Conservation (phyloP, 768 basidiomycete species). For the Naganishia vaughanmartiniae region DNA sequence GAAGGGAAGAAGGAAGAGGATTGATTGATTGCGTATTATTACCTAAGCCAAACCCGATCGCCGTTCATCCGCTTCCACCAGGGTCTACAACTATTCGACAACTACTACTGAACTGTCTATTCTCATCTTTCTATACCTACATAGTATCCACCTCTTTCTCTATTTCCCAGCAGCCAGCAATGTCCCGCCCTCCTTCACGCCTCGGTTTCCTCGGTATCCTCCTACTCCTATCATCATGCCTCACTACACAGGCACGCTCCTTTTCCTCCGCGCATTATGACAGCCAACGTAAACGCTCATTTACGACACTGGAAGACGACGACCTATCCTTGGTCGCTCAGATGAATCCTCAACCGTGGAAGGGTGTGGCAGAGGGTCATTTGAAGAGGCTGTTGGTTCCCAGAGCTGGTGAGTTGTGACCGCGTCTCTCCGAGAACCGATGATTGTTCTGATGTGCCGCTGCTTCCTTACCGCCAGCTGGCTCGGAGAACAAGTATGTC, state of each 20-base stretch:
- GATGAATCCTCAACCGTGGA: conserved; percentile 37
- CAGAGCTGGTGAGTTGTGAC: conserved; percentile 63
- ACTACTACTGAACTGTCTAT: too few relatives aligned
- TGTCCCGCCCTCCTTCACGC: background rate
- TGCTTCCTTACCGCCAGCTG: conserved; percentile 40
- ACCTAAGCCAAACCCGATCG: conserved; percentile 3
- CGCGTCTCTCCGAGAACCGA: conserved; percentile 8
- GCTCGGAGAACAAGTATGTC: conserved; percentile 50
- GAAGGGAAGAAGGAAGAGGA: background rate
- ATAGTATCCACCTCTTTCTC: too few relatives aligned
- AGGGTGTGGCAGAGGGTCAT: conserved; percentile 54
- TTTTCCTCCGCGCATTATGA: background rate
- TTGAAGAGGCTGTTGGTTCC: conserved; percentile 83
- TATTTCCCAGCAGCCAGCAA: background rate
- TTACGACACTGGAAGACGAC: conserved; percentile 2
- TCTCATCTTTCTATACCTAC: too few relatives aligned
- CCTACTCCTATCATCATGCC: background rate
- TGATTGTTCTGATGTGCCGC: conserved; percentile 18
- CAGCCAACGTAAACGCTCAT: conserved; percentile 7
- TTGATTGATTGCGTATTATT: background rate
- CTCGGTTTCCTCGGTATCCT: background rate
- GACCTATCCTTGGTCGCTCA: background rate
- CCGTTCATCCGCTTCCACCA: background rate
- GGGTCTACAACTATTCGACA: too few relatives aligned
- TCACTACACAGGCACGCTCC: background rate